These are phyloP conservation scores for Leishmania gerbilli DNA, from an alignment of 208 protist species.

Conservation along the genomic window DNA sequence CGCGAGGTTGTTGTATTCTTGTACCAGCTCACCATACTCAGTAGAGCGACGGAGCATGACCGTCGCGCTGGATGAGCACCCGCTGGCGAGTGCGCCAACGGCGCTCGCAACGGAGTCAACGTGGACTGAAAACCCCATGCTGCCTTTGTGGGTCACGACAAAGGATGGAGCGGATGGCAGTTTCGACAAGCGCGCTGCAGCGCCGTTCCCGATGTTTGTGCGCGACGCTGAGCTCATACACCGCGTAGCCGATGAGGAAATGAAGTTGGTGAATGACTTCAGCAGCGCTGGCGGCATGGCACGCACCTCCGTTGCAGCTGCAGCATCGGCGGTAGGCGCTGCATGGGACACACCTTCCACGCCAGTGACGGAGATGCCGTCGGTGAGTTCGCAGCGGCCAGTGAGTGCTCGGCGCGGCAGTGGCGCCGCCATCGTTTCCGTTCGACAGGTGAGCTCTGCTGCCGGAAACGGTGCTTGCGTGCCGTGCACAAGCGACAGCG, in stretches of 20 bases:
- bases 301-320: neutral
- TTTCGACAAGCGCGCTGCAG: neutral
- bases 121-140: neutral
- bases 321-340: neutral
- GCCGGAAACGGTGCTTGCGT: neutral
- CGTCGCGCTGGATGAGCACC: conserved; percentile 12
- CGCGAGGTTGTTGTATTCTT: neutral
- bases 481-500: neutral
- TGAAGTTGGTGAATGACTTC: conserved; percentile 5
- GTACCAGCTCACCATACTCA: neutral
- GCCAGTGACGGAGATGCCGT: neutral
- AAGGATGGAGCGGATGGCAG: neutral
- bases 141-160: neutral
- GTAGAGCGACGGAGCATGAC: conserved; percentile 19
- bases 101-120: too few relatives aligned
- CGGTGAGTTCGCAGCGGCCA: neutral
- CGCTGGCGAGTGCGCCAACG: neutral
- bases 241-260: conserved; percentile 7
- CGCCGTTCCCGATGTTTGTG: neutral
- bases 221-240: neutral
- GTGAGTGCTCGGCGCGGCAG: neutral
- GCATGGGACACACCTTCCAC: neutral
- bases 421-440: neutral
- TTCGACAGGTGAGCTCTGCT: neutral
- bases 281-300: too few relatives aligned